phyloP scores from a whole-genome alignment of 2,329 filamentous ascomycete species.

The Biscogniauxia mediterranea region DNA sequence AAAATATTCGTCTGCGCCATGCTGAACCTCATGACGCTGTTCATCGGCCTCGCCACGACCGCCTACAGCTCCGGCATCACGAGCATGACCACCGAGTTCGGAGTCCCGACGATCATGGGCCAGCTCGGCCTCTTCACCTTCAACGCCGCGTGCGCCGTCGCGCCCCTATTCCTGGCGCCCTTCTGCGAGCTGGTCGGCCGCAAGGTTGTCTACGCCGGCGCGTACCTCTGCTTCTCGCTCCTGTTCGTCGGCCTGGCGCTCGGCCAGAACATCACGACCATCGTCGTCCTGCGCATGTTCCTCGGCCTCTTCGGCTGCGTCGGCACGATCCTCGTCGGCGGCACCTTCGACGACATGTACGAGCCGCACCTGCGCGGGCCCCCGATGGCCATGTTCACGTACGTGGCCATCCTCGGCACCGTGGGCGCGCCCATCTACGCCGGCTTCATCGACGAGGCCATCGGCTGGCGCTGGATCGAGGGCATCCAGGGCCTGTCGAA shows the following conservation, averaged over 20 bases:
- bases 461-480: slow-evolving; percentile 54
- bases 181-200: slow-evolving; percentile 50
- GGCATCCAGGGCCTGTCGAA: slow-evolving; percentile 52
- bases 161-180: slow-evolving; percentile 46
- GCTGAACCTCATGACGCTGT: slow-evolving; percentile 51
- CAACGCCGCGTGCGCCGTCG: slow-evolving; percentile 48
- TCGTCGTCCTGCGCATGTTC: slow-evolving; percentile 44
- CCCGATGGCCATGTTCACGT: slow-evolving; percentile 48
- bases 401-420: slow-evolving; percentile 50
- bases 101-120: slow-evolving; percentile 38
- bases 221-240: slow-evolving; percentile 44
- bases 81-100: slow-evolving; percentile 44
- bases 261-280: slow-evolving; percentile 47
- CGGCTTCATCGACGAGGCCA: slow-evolving; percentile 50
- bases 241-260: slow-evolving; percentile 48
- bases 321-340: slow-evolving; percentile 48
- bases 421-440: slow-evolving; percentile 53
- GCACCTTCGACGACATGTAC: slow-evolving; percentile 50
- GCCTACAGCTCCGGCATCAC: slow-evolving; percentile 50
- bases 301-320: slow-evolving; percentile 50
- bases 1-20: slow-evolving; percentile 46
- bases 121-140: slow-evolving; percentile 50
- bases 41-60: slow-evolving; percentile 53
- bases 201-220: slow-evolving; percentile 44
- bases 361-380: slow-evolving; percentile 42